Evolutionary conservation across 2,329 filamentous ascomycete species (phyloP).

Genomic region (Trichoderma koningiopsis): DNA sequence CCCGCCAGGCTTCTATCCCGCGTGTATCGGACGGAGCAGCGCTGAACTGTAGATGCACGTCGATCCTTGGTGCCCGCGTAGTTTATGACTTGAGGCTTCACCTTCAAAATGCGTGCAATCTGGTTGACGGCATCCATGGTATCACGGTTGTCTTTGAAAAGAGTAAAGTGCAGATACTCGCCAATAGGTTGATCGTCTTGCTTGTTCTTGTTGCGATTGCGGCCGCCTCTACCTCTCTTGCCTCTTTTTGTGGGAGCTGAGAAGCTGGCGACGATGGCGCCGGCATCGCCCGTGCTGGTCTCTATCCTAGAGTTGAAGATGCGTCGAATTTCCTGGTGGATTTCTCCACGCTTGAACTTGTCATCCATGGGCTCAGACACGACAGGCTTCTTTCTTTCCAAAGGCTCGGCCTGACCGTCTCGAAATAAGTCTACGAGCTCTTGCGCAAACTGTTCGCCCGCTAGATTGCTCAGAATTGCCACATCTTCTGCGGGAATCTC

Average conservation of each 20-base stretch:
- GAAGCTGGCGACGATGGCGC: constrained; percentile 67
- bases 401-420: constrained; percentile 37
- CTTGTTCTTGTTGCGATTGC: constrained; percentile 31
- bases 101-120: constrained; percentile 71
- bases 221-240: constrained; percentile 35
- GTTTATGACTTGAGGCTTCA: constrained; percentile 73
- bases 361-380: constrained; percentile 48
- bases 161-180: constrained; percentile 83
- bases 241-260: constrained; percentile 50
- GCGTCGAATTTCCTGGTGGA: constrained; percentile 68
- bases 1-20: constrained; percentile 62
- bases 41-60: constrained; percentile 81
- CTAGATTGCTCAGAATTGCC: constrained; percentile 42
- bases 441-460: constrained; percentile 44
- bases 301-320: constrained; percentile 80
- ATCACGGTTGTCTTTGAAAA: constrained; percentile 97
- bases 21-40: constrained; percentile 65
- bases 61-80: constrained; percentile 89
- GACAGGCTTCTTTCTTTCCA: constrained; percentile 38
- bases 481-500: constrained; percentile 41
- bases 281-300: constrained; percentile 63
- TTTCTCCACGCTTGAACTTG: constrained; percentile 47
- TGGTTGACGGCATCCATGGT: constrained; percentile 88
- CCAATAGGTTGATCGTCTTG: constrained; percentile 42
- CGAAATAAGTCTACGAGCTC: constrained; percentile 48